Evolutionary conservation across 2,329 filamentous ascomycete genomes (phyloP).

Genomic region (Lachnellula subtilissima): DNA sequence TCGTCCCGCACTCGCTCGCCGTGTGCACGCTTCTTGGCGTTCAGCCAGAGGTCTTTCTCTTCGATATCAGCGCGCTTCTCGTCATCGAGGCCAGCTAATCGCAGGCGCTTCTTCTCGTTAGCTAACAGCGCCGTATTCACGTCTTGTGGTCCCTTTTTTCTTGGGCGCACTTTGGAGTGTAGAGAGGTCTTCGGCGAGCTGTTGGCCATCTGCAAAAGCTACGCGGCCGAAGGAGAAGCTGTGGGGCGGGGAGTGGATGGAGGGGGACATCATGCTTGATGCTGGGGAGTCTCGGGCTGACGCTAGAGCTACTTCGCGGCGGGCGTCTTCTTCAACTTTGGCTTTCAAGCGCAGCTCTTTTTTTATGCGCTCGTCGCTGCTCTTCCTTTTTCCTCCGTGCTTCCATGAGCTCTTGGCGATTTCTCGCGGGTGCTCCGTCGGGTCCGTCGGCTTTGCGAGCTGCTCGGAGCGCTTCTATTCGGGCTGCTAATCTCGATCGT

Average conservation of each 20-base stretch:
- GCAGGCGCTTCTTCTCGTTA: constrained; percentile 79
- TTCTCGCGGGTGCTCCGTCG: constrained; percentile 76
- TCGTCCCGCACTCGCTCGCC: constrained; percentile 88
- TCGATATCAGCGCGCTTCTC: constrained; percentile 80
- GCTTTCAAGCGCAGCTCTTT: constrained; percentile 75
- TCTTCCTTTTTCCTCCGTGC: constrained; percentile 81
- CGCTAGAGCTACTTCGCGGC: constrained; percentile 57
- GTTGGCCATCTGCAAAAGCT: constrained; percentile 81
- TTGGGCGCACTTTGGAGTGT: constrained; percentile 62
- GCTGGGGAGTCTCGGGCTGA: constrained; percentile 56
- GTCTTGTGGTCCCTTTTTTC: constrained; percentile 77
- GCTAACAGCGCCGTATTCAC: constrained; percentile 80
- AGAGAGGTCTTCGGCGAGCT: constrained; percentile 66
- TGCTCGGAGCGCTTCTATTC: constrained; percentile 79
- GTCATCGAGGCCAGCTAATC: constrained; percentile 69
- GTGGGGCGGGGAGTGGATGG: constrained; percentile 50
- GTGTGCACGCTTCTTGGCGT: constrained; percentile 80
- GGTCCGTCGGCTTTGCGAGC: constrained; percentile 81
- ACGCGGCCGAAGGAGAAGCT: constrained; percentile 88
- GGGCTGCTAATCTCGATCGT: constrained; percentile 72
- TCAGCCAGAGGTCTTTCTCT: constrained; percentile 92
- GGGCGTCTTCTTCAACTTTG: constrained; percentile 71
- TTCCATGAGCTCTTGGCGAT: constrained; percentile 88
- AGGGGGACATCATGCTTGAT: constrained; percentile 49
- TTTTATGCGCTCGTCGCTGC: constrained; percentile 81